Base-by-base conservation (phyloP, 768 basidiomycete genomes). In the Lenzites betulinus region DNA sequence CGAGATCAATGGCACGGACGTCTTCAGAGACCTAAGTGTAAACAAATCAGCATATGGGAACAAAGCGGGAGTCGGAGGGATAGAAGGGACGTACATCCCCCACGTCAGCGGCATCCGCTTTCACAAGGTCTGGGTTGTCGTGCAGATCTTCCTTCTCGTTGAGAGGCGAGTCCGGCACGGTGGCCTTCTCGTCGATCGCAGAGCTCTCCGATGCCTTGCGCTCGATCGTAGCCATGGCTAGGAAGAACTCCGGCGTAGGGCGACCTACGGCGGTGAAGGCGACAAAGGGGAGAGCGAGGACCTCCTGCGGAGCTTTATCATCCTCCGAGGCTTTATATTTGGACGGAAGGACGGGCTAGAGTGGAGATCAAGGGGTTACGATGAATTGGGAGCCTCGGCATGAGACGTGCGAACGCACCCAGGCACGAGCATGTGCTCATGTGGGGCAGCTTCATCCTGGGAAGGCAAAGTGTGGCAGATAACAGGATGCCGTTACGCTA, bases 1-100 rank as follows among this genome's bases (percentile, higher is more conserved):
- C 80, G 61, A 82, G 64, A 63, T 83, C 81, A 39, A 81, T 66
- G 23, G 64, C 68, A 44, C 68, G 68, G 39, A 69, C 66, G 43
- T 69, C 61, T 23, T 69, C 68, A 36, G 60, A 69, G 36, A 64
- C 64, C 48, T 69, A 46, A 12, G 28, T 13, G 43, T 33, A 20
- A 6, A 46, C 22, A 25, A 7, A 33, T 57, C 23, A 33, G 35
- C 28, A 33, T 7, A 11, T 1, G 35, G n/a, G 42, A 20, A 48
- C 13, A 7, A 35, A 5, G 16, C 2, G 33, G n/a, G n/a, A 16
- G 25, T n/a, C n/a, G n/a, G 35, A 25, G 58, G 79, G 58, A 60
- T 79, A 79, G 36, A 78, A 52, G 42, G 41, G 52, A 48, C 66
- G 60, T n/a, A 69, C 66, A 25, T 69, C 60, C 12, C 66, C 66